Percentiles rank a stretch among this genome's conserved stretches.
Conservation (phyloP, 2,329 filamentous ascomycete species). For the Aspergillus fijiensis region DNA sequence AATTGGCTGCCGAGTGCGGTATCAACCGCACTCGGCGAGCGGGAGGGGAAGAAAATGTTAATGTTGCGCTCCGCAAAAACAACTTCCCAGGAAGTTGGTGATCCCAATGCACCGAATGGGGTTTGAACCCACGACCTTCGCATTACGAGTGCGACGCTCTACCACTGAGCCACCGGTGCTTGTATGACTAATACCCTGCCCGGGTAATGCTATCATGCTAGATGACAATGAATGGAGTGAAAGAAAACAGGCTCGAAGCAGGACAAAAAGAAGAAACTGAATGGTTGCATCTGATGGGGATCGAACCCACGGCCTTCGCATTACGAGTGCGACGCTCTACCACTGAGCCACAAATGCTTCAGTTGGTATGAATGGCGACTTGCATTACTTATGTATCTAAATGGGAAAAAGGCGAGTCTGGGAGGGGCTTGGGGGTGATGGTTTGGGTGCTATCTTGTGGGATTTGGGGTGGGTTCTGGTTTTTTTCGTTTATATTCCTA, state of each 20-base stretch:
- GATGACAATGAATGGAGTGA: too few species aligned
- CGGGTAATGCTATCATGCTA: too few species aligned
- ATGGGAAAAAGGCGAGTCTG: too few species aligned
- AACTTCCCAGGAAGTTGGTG: background rate
- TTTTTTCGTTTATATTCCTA: too few species aligned
- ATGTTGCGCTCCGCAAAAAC: background rate
- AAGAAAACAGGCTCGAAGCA: too few species aligned
- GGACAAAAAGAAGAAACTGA: too few species aligned
- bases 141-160: background rate
- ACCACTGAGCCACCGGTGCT: background rate
- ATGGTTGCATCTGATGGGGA: too few species aligned
- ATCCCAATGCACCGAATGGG: background rate
- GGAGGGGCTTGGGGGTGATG: background rate
- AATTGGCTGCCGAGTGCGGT: background rate
- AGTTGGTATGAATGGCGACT: background rate
- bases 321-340: background rate
- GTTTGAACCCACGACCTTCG: background rate
- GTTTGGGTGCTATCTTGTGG: too few species aligned
- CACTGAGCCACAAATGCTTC: background rate
- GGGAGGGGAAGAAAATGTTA: background rate
- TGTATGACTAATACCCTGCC: background rate
- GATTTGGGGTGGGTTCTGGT: too few species aligned
- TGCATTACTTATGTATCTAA: background rate
- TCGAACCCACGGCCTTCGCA: too few species aligned
- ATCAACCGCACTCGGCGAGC: background rate